Percentiles rank a stretch among this genome's conserved stretches.
These are phyloP conservation scores for Mucor lusitanicus DNA, from an alignment of 371 early-diverging fungal genomes.

Conservation along the genomic window DNA sequence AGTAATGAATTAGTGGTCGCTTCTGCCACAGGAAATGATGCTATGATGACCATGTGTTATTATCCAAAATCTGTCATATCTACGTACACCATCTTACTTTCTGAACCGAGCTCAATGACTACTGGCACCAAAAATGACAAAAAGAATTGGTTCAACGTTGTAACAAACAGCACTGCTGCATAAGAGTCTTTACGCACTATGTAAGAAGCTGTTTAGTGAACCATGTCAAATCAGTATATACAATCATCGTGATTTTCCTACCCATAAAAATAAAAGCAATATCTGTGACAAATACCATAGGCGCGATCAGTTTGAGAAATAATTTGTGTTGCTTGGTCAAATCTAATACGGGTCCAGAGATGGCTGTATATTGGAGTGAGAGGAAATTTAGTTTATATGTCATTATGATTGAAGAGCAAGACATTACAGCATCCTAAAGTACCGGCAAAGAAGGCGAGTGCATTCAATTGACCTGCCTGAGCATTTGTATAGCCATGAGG, in stretches of 20 bases:
- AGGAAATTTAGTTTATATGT: not conserved
- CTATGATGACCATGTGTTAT: conserved; percentile 13
- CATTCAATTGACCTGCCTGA: conserved; percentile 43
- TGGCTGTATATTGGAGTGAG: conserved; percentile 13
- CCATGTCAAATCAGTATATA: not conserved
- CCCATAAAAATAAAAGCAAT: conserved; percentile 47
- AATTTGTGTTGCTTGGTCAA: conserved; percentile 52
- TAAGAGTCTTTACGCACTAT: conserved; percentile 42
- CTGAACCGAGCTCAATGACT: conserved; percentile 54
- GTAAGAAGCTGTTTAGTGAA: not conserved
- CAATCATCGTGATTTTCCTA: not conserved
- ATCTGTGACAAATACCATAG: conserved; percentile 47
- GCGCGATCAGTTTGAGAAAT: conserved; percentile 42
- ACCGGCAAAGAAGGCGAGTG: conserved; percentile 38
- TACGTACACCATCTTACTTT: conserved; percentile 32
- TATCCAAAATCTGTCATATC: not conserved
- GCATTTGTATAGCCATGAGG: conserved; percentile 59
- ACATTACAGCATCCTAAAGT: conserved; percentile 41
- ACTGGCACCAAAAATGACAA: conserved; percentile 54
- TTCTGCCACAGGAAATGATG: conserved; percentile 56
- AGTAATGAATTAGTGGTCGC: conserved; percentile 52
- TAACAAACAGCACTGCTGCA: conserved; percentile 49
- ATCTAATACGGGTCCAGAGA: conserved; percentile 56
- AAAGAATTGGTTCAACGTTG: conserved; percentile 47
- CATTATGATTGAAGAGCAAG: not conserved